Base-by-base conservation (phyloP, 306 rosid genomes). In the Vicia villosa region DNA sequence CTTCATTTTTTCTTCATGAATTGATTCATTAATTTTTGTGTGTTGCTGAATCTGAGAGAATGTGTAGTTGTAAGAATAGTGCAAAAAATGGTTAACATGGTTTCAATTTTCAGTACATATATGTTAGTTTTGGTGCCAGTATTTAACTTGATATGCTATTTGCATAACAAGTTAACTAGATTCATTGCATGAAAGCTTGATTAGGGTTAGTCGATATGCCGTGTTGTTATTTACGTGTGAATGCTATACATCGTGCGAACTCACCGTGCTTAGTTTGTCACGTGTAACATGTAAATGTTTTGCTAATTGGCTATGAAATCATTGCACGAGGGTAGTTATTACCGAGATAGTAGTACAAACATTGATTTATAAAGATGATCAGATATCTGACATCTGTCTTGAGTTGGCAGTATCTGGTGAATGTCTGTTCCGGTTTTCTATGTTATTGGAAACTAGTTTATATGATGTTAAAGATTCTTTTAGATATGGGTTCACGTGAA, bases 1-100 rank as follows among this genome's bases (percentile, higher is more conserved):
- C 14, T 20, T 45, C 28, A 11, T 11, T 34, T 13, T 13, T 46
- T 47, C 5, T 63, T 26, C 17, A 17, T 4, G 15, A 73, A 60
- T 40, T 28, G 10, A 30, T 62, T 45, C n/a, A 10, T 58, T 46
- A 24, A 30, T 42, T 17, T 40, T 46, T 49, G 32, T 65, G 19
- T 32, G 47, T 14, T 20, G 45, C 6, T 30, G 61, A 67, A 22
- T 72, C 8, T 40, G 62, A 6, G n/a, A 34, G 42, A 52, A 69
- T 61, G 55, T 68, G 70, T 54, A 63, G 69, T 37, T 66, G 74
- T 60, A 65, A 65, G 55, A 17, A 45, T 55, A 59, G 72, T 16
- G 76, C 30, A 16, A 47, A 22, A 68, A 67, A 51, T 61, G 57
- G 21, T 54, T 7, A 24, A 52, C 43, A 22, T 50, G 61, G 19